Evolutionary conservation across 1,284 basidiomycete species (phyloP).

Genomic region (Ustilago xerochloae): DNA sequence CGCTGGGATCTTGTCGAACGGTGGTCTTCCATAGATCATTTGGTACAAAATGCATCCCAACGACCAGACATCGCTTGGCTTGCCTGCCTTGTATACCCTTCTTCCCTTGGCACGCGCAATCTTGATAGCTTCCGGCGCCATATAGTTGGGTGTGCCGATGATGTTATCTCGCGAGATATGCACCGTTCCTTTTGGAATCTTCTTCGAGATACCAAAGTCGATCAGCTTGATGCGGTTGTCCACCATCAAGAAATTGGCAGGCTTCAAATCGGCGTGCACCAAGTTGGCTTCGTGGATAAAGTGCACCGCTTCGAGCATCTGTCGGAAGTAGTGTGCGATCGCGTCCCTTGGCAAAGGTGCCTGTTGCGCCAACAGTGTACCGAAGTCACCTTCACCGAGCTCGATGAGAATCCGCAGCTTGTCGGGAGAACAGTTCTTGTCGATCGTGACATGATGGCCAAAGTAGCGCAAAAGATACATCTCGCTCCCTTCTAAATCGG

Average conservation of each 20-base stretch:
- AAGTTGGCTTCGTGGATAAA: conserved; percentile 66
- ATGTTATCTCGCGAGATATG: conserved; percentile 67
- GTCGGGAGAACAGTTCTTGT: conserved; percentile 34
- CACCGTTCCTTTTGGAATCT: conserved; percentile 72
- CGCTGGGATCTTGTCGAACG: conserved; percentile 87
- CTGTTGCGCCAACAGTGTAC: conserved; percentile 50
- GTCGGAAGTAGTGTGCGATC: conserved; percentile 61
- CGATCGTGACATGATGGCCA: conserved; percentile 60
- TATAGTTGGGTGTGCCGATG: conserved; percentile 68
- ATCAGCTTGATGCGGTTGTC: conserved; percentile 88
- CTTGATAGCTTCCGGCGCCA: conserved; percentile 68
- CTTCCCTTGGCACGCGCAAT: conserved; percentile 58
- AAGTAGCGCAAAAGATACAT: conserved; percentile 65
- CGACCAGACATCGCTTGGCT: conserved; percentile 86
- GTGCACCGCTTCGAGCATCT: conserved; percentile 68
- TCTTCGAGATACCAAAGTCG: conserved; percentile 96
- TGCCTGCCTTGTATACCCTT: conserved; percentile 69
- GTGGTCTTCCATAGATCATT: conserved; percentile 91
- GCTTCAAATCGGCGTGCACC: conserved; percentile 67
- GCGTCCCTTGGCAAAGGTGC: conserved; percentile 48
- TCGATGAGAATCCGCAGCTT: conserved; percentile 66
- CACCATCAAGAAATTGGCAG: conserved; percentile 79
- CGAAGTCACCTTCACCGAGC: conserved; percentile 65
- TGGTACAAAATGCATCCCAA: conserved; percentile 96
- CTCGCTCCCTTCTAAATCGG: conserved; percentile 56